phyloP scores from a whole-genome alignment of 305 asterid species.

The Nicotiana rustica region DNA sequence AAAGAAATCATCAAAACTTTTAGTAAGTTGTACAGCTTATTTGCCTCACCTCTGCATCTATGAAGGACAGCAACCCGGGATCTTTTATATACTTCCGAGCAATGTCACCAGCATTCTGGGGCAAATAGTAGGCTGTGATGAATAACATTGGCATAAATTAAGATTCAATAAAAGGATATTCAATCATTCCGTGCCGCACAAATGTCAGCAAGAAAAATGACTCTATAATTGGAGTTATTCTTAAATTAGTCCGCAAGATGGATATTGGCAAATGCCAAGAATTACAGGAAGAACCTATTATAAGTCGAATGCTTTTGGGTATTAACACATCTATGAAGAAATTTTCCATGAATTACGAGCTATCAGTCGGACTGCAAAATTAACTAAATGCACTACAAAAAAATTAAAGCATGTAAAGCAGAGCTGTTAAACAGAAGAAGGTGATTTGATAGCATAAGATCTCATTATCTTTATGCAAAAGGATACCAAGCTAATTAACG shows the following conservation, averaged over 20 bases:
- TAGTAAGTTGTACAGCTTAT: conserved; percentile 29
- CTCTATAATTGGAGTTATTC: background rate
- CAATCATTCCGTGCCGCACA: background rate
- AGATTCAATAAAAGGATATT: background rate
- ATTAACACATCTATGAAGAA: background rate
- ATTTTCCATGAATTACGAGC: background rate
- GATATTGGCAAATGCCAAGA: background rate
- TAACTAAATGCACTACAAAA: background rate
- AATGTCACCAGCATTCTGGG: conserved; percentile 92
- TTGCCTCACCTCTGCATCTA: conserved; percentile 89
- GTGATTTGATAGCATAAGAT: background rate
- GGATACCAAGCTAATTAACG: background rate
- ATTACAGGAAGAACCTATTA: background rate
- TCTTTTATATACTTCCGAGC: conserved; percentile 90
- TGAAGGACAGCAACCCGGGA: conserved; percentile 81
- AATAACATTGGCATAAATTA: conserved; percentile 35
- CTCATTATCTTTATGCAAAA: background rate
- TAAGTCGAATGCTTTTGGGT: background rate
- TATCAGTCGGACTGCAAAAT: background rate
- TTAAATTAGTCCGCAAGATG: background rate
- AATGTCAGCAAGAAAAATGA: background rate
- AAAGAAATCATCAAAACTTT: conserved; percentile 31
- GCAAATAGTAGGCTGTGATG: conserved; percentile 88
- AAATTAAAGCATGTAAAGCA: background rate
- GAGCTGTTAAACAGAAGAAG: background rate